Evolutionary conservation across 257 asterid genomes (phyloP).

Genomic region (Verbena officinalis): DNA sequence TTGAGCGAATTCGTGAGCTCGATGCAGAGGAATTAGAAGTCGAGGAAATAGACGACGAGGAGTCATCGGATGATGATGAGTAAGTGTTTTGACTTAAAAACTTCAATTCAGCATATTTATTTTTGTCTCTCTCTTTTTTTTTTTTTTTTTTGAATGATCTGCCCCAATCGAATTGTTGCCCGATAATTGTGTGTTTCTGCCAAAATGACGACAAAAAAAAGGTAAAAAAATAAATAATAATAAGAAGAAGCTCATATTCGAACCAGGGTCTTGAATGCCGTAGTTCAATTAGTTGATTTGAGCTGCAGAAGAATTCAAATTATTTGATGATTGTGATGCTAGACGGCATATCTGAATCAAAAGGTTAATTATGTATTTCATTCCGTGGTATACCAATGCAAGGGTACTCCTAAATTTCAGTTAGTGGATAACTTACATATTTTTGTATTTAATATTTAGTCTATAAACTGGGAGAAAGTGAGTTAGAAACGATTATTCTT

Average conservation of each 20-base stretch:
- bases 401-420: slow-evolving; percentile 15
- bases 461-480: not conserved
- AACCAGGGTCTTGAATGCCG: slow-evolving; percentile 34
- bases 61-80: slow-evolving; percentile 47
- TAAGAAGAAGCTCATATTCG: slow-evolving; percentile 11
- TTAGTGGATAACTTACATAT: slow-evolving; percentile 1
- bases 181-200: not conserved
- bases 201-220: too few species aligned
- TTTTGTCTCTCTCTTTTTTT: not conserved
- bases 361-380: too few species aligned
- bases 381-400: not conserved
- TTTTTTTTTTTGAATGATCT: slow-evolving; percentile 18
- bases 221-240: not conserved
- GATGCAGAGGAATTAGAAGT: slow-evolving; percentile 76
- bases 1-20: slow-evolving; percentile 70
- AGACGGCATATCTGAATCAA: not conserved
- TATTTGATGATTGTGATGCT: slow-evolving; percentile 8
- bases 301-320: not conserved
- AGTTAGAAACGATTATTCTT: not conserved
- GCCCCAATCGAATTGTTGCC: slow-evolving; percentile 1
- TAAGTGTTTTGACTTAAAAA: slow-evolving; percentile 20
- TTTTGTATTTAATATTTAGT: slow-evolving; percentile 1
- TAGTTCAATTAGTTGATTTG: not conserved
- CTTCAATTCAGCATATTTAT: not conserved
- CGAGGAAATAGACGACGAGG: slow-evolving; percentile 69